phyloP scores from a whole-genome alignment of 1,284 basidiomycete genomes.

The Ceratobasidium sp. region DNA sequence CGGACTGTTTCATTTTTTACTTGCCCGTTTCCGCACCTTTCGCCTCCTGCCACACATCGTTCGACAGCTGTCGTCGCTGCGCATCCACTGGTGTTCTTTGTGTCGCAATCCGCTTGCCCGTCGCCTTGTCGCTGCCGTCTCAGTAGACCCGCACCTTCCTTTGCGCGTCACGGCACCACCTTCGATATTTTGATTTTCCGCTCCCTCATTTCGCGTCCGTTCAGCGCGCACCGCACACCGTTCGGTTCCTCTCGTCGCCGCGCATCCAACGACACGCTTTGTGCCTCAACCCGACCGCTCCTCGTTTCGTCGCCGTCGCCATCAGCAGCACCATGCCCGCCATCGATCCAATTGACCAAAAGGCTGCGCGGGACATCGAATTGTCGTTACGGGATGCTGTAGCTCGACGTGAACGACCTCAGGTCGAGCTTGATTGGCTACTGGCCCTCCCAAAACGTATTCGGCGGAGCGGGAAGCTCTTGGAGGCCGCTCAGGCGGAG shows the following conservation, averaged over 20 bases:
- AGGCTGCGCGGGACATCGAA: neutral
- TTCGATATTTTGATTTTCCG: neutral
- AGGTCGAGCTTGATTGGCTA: conserved; percentile 10
- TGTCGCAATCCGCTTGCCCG: neutral
- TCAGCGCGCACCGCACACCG: neutral
- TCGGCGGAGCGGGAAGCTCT: neutral
- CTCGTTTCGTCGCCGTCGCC: neutral
- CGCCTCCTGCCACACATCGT: neutral
- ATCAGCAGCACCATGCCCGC: neutral
- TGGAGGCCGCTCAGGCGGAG: neutral
- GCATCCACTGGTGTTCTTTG: neutral
- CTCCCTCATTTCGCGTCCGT: neutral
- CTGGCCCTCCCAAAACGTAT: neutral
- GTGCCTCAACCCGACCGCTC: neutral
- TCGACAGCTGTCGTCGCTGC: neutral
- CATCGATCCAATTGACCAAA: neutral
- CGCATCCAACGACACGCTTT: neutral
- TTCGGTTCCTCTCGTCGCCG: neutral
- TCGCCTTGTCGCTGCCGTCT: neutral
- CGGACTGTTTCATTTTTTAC: no score
- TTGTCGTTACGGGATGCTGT: neutral
- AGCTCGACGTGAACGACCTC: neutral
- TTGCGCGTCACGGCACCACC: neutral
- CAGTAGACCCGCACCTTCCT: neutral
- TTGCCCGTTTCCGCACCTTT: neutral